Evolutionary conservation across 768 basidiomycete species (phyloP).

Genomic region (Suillus subalutaceus): DNA sequence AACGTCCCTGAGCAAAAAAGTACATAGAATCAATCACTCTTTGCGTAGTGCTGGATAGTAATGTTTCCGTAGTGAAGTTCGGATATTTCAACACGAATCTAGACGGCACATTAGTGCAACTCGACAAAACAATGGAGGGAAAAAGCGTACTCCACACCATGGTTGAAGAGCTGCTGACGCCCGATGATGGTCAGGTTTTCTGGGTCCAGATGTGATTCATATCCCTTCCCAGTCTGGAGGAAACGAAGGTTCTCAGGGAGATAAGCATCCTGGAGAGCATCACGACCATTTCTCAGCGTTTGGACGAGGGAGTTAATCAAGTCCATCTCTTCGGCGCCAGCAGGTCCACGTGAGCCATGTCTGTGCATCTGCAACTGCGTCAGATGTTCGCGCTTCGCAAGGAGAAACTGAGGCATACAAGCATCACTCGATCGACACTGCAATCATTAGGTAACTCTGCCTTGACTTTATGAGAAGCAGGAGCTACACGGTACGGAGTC

Average conservation of each 20-base stretch:
- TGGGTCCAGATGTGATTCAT: slow-evolving; percentile 35
- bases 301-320: slow-evolving; percentile 37
- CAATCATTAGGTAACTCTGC: slow-evolving; percentile 33
- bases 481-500: slow-evolving; percentile 33
- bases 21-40: slow-evolving; percentile 43
- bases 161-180: slow-evolving; percentile 41
- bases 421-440: slow-evolving; percentile 36
- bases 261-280: slow-evolving; percentile 26
- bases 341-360: slow-evolving; percentile 44
- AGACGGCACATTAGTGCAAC: background rate
- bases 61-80: slow-evolving; percentile 19
- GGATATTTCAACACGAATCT: slow-evolving; percentile 29
- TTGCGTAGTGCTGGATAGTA: slow-evolving; percentile 19
- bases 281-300: slow-evolving; percentile 31
- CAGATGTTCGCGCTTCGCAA: background rate
- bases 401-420: slow-evolving; percentile 20
- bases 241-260: slow-evolving; percentile 40
- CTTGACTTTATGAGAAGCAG: slow-evolving; percentile 26
- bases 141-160: slow-evolving; percentile 38
- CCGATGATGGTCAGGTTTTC: slow-evolving; percentile 42
- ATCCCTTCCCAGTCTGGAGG: slow-evolving; percentile 35
- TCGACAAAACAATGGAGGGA: background rate
- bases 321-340: slow-evolving; percentile 24
- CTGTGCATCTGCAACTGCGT: slow-evolving; percentile 37
- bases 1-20: slow-evolving; percentile 44